Evolutionary conservation across 108 stramenopile species (phyloP).

Genomic region (Pseudonitzschia delicatissima): DNA sequence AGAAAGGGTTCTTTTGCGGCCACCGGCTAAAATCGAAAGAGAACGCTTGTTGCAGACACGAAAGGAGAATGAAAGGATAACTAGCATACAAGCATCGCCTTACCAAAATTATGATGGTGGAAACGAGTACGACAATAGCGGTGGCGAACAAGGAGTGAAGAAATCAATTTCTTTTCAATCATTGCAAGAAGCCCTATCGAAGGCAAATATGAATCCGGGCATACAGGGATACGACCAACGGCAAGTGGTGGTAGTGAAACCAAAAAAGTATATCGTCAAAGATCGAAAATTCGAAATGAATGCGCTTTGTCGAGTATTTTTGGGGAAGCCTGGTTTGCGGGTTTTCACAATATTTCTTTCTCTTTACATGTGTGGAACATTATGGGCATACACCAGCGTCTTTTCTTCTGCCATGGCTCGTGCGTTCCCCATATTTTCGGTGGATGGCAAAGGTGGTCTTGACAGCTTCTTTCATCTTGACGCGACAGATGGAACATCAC

Average conservation of each 20-base stretch:
- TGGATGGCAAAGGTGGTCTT: not conserved
- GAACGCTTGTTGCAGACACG: not conserved
- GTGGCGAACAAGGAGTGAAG: not conserved
- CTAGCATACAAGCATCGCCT: not conserved
- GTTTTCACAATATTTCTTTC: conserved; percentile 29
- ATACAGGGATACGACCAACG: not conserved
- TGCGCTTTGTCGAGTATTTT: conserved; percentile 37
- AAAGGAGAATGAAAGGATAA: not conserved
- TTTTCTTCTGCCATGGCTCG: conserved; percentile 39
- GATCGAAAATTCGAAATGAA: conserved; percentile 36
- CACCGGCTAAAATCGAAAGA: not conserved
- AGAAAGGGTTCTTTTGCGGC: not conserved
- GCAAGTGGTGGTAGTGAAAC: not conserved
- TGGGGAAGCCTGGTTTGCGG: conserved; percentile 28
- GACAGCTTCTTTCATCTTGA: conserved; percentile 2
- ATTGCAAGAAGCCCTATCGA: conserved; percentile 1
- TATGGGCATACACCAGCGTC: conserved; percentile 52
- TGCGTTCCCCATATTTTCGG: conserved; percentile 18
- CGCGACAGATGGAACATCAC: not conserved
- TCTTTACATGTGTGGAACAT: conserved; percentile 36
- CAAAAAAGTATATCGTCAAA: conserved; percentile 20
- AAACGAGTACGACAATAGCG: not conserved
- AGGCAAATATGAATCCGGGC: not conserved
- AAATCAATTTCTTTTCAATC: not conserved
- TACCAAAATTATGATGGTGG: not conserved